Evolutionary conservation across 116 monocot genomes (phyloP).

Genomic region (Zostera marina): DNA sequence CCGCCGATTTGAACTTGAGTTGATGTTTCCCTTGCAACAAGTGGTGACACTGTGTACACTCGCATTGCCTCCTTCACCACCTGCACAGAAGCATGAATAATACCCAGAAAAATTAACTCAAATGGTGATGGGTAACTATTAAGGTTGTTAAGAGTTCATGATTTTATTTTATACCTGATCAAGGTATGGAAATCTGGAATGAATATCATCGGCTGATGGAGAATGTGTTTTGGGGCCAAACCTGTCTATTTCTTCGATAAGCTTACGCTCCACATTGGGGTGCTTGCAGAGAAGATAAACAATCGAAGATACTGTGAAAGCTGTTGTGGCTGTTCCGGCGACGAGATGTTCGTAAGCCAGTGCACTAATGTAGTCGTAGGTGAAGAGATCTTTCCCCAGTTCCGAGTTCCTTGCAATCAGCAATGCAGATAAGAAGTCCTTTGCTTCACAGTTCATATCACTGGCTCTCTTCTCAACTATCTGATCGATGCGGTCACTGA

Average conservation of each 20-base stretch:
- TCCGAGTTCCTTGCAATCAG: slow-evolving; percentile 22
- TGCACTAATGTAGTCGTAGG: slow-evolving; percentile 36
- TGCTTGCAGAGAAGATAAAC: slow-evolving; percentile 57
- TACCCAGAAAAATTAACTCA: too few relatives aligned
- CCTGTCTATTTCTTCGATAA: slow-evolving; percentile 51
- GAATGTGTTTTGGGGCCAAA: slow-evolving; percentile 22
- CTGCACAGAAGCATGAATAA: neutral
- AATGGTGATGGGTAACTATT: too few relatives aligned
- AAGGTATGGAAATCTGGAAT: slow-evolving; percentile 58
- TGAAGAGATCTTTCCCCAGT: slow-evolving; percentile 24
- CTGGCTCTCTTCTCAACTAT: slow-evolving; percentile 30
- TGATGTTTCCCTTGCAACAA: too few relatives aligned
- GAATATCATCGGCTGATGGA: slow-evolving; percentile 50
- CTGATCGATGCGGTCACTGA: slow-evolving; percentile 28
- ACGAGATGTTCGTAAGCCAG: slow-evolving; percentile 79
- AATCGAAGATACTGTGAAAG: slow-evolving; percentile 48
- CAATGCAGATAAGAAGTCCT: slow-evolving; percentile 53
- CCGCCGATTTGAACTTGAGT: slow-evolving; percentile 8
- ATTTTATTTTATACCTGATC: too few relatives aligned
- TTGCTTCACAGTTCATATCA: slow-evolving; percentile 11
- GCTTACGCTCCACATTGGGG: slow-evolving; percentile 48
- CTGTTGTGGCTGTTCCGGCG: slow-evolving; percentile 73
- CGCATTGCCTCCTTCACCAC: neutral
- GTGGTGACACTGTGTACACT: too few relatives aligned
- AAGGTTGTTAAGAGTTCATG: too few relatives aligned